Evolutionary conservation across 352 stramenopile species (phyloP).

Genomic region (Blastocystis sp.): DNA sequence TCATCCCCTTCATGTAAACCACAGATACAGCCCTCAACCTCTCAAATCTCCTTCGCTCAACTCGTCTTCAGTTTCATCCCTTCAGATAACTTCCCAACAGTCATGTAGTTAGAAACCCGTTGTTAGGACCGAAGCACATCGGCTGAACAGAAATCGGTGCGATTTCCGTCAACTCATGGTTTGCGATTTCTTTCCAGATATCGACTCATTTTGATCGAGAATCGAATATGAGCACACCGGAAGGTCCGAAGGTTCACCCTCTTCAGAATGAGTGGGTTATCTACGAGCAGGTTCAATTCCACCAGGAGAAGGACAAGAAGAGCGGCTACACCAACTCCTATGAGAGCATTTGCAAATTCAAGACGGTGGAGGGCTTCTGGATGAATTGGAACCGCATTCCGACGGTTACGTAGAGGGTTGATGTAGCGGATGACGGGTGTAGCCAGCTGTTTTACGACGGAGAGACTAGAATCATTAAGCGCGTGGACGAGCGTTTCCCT

Average conservation of each 20-base stretch:
- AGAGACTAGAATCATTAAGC: constrained; percentile 60
- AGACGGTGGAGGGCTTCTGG: constrained; percentile 57
- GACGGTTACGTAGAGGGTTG: constrained; percentile 24
- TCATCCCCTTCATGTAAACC: not conserved
- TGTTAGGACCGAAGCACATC: not conserved
- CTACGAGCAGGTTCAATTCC: constrained; percentile 68
- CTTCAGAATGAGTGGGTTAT: constrained; percentile 59
- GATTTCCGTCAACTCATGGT: not conserved
- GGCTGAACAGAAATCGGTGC: not conserved
- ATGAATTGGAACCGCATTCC: constrained; percentile 62
- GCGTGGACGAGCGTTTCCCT: constrained; percentile 17
- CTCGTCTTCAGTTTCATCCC: not conserved
- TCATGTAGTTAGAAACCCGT: not conserved
- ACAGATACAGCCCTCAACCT: not conserved
- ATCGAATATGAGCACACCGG: constrained; percentile 21
- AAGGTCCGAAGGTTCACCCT: constrained; percentile 34
- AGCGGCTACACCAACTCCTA: constrained; percentile 48
- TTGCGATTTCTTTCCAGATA: not conserved
- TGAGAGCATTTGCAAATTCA: constrained; percentile 60
- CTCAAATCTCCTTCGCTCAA: not conserved
- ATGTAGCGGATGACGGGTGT: not conserved
- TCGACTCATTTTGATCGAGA: not conserved
- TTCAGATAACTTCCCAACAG: no score
- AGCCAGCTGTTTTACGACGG: constrained; percentile 68
- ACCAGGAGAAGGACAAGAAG: constrained; percentile 65